Evolutionary conservation across 176 grass and related monocot species (phyloP).

Genomic region (Avena sativa): DNA sequence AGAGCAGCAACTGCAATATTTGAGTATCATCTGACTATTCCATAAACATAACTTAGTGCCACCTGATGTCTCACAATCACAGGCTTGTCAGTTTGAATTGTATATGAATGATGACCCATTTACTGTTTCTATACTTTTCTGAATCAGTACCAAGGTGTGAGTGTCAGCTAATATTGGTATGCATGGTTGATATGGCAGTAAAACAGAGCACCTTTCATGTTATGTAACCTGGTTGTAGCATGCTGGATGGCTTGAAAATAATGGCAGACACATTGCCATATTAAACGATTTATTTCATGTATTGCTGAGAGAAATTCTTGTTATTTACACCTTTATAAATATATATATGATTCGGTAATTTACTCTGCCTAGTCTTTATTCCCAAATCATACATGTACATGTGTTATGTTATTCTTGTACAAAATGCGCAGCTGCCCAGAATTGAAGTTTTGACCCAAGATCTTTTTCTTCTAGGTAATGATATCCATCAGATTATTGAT

Average conservation of each 20-base stretch:
- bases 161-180: not conserved
- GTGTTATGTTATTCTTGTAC: not conserved
- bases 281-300: not conserved
- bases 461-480: slow-evolving; percentile 67
- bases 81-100: not conserved
- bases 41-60: not conserved
- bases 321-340: not conserved
- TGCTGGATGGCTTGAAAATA: not conserved
- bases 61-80: not conserved
- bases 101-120: slow-evolving; percentile 2
- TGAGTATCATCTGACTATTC: not conserved
- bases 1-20: slow-evolving; percentile 4
- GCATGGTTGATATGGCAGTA: not conserved
- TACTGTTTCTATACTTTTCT: not conserved
- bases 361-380: not conserved
- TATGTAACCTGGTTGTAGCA: slow-evolving; percentile 1
- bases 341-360: not conserved
- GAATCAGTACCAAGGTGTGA: slow-evolving; percentile 10
- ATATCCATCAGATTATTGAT: slow-evolving; percentile 70
- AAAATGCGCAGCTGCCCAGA: not conserved
- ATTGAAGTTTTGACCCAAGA: slow-evolving; percentile 16
- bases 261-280: not conserved
- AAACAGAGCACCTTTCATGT: slow-evolving; percentile 1
- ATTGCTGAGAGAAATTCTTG: not conserved
- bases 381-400: not conserved